Percentiles rank a stretch among this genome's conserved stretches.
Conservation (phyloP, 2,329 filamentous ascomycete species). For the Paraphoma sp. region DNA sequence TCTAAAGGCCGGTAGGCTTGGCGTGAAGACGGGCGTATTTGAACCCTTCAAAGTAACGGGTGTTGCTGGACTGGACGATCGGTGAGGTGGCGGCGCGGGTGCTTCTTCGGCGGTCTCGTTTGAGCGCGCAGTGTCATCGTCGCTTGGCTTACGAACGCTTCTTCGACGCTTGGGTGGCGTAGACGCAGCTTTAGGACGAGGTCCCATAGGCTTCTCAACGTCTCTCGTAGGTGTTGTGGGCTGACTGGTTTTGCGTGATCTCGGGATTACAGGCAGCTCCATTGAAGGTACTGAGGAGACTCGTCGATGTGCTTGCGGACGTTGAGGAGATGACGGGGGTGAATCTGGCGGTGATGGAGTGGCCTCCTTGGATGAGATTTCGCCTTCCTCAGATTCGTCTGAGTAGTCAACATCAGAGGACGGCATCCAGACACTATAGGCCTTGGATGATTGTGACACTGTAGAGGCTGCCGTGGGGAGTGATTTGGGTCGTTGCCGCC, state of each 20-base stretch:
- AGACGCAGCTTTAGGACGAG: constrained; percentile 30
- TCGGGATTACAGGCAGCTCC: constrained; percentile 55
- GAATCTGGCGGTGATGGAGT: constrained; percentile 28
- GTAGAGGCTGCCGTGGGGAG: constrained; percentile 24
- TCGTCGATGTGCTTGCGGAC: constrained; percentile 50
- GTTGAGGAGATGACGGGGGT: constrained; percentile 25
- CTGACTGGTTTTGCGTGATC: constrained; percentile 50
- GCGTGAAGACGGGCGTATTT: constrained; percentile 55
- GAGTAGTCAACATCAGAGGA: constrained; percentile 46
- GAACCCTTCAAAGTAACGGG: constrained; percentile 54
- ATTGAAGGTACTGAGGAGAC: constrained; percentile 57
- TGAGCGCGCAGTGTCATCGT: constrained; percentile 15
- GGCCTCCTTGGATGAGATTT: constrained; percentile 23
- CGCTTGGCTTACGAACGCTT: constrained; percentile 17
- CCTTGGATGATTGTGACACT: constrained; percentile 43
- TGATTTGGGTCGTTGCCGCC: constrained; percentile 32
- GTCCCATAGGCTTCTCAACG: constrained; percentile 10
- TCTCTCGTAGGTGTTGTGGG: constrained; percentile 43
- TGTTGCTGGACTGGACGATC: constrained; percentile 59
- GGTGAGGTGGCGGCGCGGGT: constrained; percentile 59
- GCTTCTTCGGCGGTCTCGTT: constrained; percentile 29
- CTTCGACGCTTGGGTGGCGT: constrained; percentile 40
- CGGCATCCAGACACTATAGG: constrained; percentile 59
- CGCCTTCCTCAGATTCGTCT: constrained; percentile 43
- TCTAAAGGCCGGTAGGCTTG: constrained; percentile 54